These are phyloP conservation scores for Aspergillus sp. DNA, from an alignment of 2,329 filamentous ascomycete genomes.

Conservation along the genomic window DNA sequence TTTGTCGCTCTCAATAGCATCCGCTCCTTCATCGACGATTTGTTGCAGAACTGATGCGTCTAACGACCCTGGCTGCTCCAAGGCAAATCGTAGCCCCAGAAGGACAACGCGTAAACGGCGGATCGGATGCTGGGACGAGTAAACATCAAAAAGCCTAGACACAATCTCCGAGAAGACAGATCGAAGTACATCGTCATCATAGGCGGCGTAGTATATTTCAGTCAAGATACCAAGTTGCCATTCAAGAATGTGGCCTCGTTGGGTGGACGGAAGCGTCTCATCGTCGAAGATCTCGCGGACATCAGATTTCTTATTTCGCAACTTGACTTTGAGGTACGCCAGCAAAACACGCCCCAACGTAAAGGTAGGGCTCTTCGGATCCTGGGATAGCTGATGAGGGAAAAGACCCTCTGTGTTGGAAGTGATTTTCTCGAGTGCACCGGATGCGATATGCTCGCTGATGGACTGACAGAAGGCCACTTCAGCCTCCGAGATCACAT, in stretches of 20 bases:
- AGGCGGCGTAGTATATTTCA: constrained; percentile 33
- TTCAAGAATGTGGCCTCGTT: constrained; percentile 40
- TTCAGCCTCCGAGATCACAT: constrained; percentile 40
- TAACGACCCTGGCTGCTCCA: constrained; percentile 38
- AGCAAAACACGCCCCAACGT: constrained; percentile 44
- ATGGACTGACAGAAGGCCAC: constrained; percentile 47
- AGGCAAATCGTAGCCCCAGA: constrained; percentile 38
- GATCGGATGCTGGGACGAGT: constrained; percentile 38
- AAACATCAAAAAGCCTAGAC: constrained; percentile 40
- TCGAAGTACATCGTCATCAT: constrained; percentile 35
- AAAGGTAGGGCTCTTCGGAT: constrained; percentile 41
- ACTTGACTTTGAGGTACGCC: constrained; percentile 41
- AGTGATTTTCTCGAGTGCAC: constrained; percentile 37
- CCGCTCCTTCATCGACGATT: constrained; percentile 33
- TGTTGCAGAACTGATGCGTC: constrained; percentile 32
- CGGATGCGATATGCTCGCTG: constrained; percentile 44
- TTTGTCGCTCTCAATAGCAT: constrained; percentile 22
- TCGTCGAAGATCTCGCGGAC: constrained; percentile 38
- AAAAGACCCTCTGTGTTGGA: constrained; percentile 32
- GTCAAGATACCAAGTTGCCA: constrained; percentile 44
- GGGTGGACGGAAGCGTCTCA: constrained; percentile 27
- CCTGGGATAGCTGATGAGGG: constrained; percentile 34
- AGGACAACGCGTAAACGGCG: constrained; percentile 44
- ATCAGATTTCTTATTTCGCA: constrained; percentile 36
- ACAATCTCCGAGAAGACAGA: constrained; percentile 33